These are phyloP conservation scores for Didymella segeticola DNA, from an alignment of 2,329 filamentous ascomycete genomes.

Conservation along the genomic window DNA sequence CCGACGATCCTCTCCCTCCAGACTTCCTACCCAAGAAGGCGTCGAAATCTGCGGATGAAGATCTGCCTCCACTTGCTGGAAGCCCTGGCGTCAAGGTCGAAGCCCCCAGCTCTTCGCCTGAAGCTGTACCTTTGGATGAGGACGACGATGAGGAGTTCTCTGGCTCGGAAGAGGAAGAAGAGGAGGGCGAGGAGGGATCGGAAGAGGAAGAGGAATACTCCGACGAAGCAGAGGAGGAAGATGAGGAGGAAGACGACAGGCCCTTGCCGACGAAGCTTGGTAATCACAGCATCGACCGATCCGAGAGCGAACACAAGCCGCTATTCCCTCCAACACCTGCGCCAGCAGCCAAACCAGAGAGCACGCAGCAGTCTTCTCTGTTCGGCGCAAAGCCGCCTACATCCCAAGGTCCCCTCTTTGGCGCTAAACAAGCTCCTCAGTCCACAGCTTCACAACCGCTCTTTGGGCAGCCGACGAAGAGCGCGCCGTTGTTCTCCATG, in stretches of 20 bases:
- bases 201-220: slow-evolving; percentile 10
- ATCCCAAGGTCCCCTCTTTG: not conserved
- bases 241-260: not conserved
- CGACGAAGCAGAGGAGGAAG: slow-evolving; percentile 41
- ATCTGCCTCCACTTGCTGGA: slow-evolving; percentile 54
- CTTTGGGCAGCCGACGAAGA: slow-evolving; percentile 27
- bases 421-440: not conserved
- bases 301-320: not conserved
- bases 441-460: slow-evolving; percentile 15
- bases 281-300: slow-evolving; percentile 12
- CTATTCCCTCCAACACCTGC: slow-evolving; percentile 40
- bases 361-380: slow-evolving; percentile 5
- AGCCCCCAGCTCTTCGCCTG: slow-evolving; percentile 43
- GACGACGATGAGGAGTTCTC: slow-evolving; percentile 47
- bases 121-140: slow-evolving; percentile 42
- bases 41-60: slow-evolving; percentile 46
- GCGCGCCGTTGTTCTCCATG: slow-evolving; percentile 20
- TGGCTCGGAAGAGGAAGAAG: slow-evolving; percentile 50
- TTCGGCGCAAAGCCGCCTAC: slow-evolving; percentile 12
- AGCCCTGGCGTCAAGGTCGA: slow-evolving; percentile 56
- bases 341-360: slow-evolving; percentile 39
- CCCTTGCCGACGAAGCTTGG: slow-evolving; percentile 11
- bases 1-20: slow-evolving; percentile 50
- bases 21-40: slow-evolving; percentile 43
- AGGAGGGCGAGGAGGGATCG: slow-evolving; percentile 55